Evolutionary conservation across 2,329 filamentous ascomycete genomes (phyloP).

Genomic region (Helminthosporium solani): DNA sequence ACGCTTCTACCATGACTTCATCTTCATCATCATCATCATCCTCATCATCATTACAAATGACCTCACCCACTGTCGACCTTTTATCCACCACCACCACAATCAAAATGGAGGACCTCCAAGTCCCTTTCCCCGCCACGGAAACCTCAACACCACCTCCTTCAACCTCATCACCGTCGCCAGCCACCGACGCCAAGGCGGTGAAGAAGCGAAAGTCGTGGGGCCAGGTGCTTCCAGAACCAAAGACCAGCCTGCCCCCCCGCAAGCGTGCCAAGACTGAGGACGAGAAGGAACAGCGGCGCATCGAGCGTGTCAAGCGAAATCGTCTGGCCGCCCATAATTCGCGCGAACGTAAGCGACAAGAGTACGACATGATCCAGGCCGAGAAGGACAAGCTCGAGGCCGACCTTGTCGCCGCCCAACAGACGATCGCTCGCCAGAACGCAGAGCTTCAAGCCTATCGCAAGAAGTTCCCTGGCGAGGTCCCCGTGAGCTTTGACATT

Average conservation of each 20-base stretch:
- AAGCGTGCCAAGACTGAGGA: conserved; percentile 99
- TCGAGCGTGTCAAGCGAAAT: conserved; percentile 95
- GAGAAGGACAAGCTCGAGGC: conserved; percentile 65
- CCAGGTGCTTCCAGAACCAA: conserved; percentile 92
- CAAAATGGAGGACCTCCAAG: conserved; percentile 46
- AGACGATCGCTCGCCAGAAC: conserved; percentile 52
- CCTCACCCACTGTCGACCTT: conserved; percentile 22
- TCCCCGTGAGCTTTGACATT: conserved; percentile 23
- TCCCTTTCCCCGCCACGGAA: conserved; percentile 24
- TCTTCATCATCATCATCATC: no score
- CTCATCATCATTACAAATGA: no score
- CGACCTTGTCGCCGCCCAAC: conserved; percentile 59
- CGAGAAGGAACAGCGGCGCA: conserved; percentile 96
- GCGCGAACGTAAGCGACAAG: conserved; percentile 83
- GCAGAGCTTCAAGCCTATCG: conserved; percentile 47
- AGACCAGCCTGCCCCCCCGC: conserved; percentile 90
- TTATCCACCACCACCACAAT: conserved; percentile 37
- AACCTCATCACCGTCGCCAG: conserved; percentile 20
- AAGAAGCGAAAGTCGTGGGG: conserved; percentile 99
- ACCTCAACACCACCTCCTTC: conserved; percentile 18
- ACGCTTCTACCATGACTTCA: conserved; percentile 29
- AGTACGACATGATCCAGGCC: conserved; percentile 79
- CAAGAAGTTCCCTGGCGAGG: conserved; percentile 34
- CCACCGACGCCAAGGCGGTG: conserved; percentile 55
- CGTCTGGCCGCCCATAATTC: conserved; percentile 96